Percentiles rank a stretch among this genome's conserved stretches.
These are phyloP conservation scores for Orbilia javanica DNA, from an alignment of 2,329 filamentous ascomycete species.

Conservation along the genomic window DNA sequence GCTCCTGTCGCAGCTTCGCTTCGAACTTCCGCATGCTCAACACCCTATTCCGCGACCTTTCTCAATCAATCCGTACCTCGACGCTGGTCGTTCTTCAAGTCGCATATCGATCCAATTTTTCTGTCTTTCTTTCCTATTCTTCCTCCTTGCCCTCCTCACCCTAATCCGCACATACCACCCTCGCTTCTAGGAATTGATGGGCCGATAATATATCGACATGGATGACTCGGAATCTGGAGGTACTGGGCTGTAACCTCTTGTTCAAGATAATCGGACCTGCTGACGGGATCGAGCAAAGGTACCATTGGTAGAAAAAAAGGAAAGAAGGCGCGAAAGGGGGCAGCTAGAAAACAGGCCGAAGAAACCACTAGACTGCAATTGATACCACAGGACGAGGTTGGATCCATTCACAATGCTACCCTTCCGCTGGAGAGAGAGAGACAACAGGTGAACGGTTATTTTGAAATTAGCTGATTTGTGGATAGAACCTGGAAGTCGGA, in stretches of 20 bases:
- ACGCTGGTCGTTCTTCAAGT: constrained; percentile 6
- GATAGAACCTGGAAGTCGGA: constrained; percentile 18
- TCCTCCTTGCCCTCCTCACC: too few species aligned
- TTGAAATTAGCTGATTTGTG: constrained; percentile 1
- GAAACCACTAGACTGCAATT: constrained; percentile 14
- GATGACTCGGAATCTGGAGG: constrained; percentile 57
- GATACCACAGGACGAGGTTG: constrained; percentile 32
- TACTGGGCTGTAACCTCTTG: background rate
- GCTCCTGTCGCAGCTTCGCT: constrained; percentile 1
- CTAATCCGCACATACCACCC: background rate
- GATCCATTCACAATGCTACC: constrained; percentile 6
- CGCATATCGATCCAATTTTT: background rate
- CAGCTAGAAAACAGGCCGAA: constrained; percentile 33
- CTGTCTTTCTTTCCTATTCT: background rate
- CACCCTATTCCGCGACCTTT: background rate
- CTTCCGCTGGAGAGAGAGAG: background rate
- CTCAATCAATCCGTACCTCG: background rate
- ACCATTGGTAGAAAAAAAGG: constrained; percentile 53
- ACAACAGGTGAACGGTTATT: too few species aligned
- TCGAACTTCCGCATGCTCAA: background rate
- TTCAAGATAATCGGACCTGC: background rate
- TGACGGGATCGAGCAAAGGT: constrained; percentile 32
- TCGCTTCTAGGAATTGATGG: constrained; percentile 31
- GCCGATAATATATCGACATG: constrained; percentile 37
- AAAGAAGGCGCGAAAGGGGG: constrained; percentile 37